Evolutionary conservation across 805 yeast species (phyloP), one percentile per base, ranked within the genome.

Genomic region (Zygosaccharomyces bailii): DNA sequence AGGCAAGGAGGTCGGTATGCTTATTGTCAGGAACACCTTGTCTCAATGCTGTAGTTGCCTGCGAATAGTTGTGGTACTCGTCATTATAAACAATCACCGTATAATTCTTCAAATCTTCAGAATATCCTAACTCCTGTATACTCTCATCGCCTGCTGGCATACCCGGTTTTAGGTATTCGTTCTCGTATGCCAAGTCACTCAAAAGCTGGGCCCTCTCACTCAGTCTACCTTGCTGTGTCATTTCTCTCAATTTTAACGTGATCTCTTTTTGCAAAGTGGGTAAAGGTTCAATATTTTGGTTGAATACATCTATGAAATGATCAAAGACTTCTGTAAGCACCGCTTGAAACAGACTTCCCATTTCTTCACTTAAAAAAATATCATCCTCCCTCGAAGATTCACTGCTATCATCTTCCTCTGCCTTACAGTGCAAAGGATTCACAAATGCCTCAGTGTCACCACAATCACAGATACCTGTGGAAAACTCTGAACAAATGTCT

Each of bases 51-150:
- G 63, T 60, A 13, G 67, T 69, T 1, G 86, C 86, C 45, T 78
- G 76, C 2, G 72, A 68, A 51, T 73, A 76, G 53, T 78, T 76
- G 55, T 86, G 93, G 51, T 70, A 72, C 55, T 86, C 93, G 57
- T 86, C 95, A 60, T 86, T 86, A 84, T 90, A 86, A n/a, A 84
- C 68, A 17, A 82, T 57, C 24, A 84, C 67, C 33, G 69, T 64
- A 67, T 75, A 80, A 10, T 68, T 63, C 16, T 63, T 54, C 27
- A 51, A 37, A n/a, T 46, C 45, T 9, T 45, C 51, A 8, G 25
- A 17, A 8, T 42, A 41, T 13, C 44, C 34, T 3, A 31, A 20
- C 35, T 20, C 31, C 13, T 34, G 11, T 27, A 13, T 16, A 11
- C 19, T n/a, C 16, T 41, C 43, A 19, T 34, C 35, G 9, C 27